A percentile compares a stretch with the other conserved stretches of the same genome.
phyloP scores from a whole-genome alignment of 1,139 yeast genomes.

The Suhomyces maxii region DNA sequence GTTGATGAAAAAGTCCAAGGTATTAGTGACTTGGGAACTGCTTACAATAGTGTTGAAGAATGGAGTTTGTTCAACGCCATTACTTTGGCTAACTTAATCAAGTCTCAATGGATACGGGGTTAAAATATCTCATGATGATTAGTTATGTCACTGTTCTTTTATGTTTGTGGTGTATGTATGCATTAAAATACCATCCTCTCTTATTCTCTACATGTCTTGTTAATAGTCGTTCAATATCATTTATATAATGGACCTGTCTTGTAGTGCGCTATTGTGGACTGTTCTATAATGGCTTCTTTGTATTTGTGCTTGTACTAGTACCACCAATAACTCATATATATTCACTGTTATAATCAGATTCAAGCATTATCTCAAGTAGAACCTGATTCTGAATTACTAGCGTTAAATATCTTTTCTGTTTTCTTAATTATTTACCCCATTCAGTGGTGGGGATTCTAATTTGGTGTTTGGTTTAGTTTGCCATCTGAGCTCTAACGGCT shows the following conservation, averaged over 20 bases:
- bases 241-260: not conserved
- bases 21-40: slow-evolving; percentile 55
- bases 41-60: slow-evolving; percentile 65
- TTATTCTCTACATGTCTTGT: not conserved
- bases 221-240: not conserved
- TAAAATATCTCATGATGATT: slow-evolving; percentile 18
- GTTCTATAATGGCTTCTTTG: no score
- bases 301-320: no score
- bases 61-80: slow-evolving; percentile 74
- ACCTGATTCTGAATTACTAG: no score
- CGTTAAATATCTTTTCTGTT: not conserved
- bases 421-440: not conserved
- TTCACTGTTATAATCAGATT: no score
- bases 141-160: not conserved
- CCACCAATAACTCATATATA: no score
- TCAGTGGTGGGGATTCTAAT: not conserved
- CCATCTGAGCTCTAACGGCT: slow-evolving; percentile 37
- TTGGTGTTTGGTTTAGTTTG: not conserved
- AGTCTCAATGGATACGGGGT: slow-evolving; percentile 69
- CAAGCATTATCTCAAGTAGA: no score
- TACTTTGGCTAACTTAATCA: slow-evolving; percentile 64
- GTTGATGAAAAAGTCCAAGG: slow-evolving; percentile 62
- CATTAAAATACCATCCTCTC: no score
- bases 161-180: not conserved
- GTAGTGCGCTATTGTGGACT: no score